Conservation (phyloP, 345 rosid genomes). For the Luvunga scandens region DNA sequence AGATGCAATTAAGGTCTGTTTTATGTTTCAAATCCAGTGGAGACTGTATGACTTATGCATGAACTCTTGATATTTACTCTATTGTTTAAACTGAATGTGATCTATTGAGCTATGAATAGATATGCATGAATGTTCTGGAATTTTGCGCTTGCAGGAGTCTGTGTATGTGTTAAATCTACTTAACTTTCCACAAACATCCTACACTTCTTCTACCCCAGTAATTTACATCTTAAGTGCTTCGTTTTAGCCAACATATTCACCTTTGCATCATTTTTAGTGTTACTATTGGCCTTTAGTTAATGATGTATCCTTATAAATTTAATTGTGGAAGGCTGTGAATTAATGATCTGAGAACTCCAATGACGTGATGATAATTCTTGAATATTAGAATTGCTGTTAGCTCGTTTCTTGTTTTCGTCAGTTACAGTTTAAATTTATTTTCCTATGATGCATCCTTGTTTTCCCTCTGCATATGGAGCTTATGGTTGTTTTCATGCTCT, state of each 20-base stretch:
- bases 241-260: background rate
- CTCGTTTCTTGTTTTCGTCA: background rate
- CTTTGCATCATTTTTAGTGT: background rate
- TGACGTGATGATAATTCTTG: background rate
- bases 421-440: background rate
- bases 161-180: background rate
- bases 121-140: background rate
- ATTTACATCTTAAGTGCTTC: background rate
- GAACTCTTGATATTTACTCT: background rate
- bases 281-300: background rate
- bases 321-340: background rate
- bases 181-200: background rate
- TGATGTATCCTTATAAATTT: background rate
- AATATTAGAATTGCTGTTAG: background rate
- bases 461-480: background rate
- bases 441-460: background rate
- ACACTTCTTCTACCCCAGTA: background rate
- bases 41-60: background rate
- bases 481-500: background rate
- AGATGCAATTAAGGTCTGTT: constrained; percentile 82
- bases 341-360: background rate
- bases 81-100: background rate
- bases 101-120: background rate
- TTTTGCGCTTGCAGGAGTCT: background rate
- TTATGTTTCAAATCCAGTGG: constrained; percentile 1